A percentile compares a stretch with the other conserved stretches of the same genome.
phyloP scores from a whole-genome alignment of 1,284 basidiomycete genomes.

The Apiotrichum montevideense region DNA sequence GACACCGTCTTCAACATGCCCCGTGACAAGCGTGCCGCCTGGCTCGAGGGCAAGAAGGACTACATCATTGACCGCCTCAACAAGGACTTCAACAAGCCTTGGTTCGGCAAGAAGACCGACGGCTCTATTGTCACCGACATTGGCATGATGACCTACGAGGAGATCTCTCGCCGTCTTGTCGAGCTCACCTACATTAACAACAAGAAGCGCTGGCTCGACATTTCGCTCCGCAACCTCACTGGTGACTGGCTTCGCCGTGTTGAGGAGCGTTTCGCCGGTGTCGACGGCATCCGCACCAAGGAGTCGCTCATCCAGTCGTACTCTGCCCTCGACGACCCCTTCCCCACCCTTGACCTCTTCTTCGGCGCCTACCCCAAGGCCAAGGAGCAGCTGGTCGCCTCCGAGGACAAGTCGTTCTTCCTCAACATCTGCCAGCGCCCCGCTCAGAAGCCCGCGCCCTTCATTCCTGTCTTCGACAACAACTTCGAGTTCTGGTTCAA shows the following conservation, averaged over 20 bases:
- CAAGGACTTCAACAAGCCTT: conserved; percentile 91
- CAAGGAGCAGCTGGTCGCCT: conserved; percentile 77
- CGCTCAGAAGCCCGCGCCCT: conserved; percentile 96
- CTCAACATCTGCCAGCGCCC: conserved; percentile 88
- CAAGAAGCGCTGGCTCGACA: conserved; percentile 88
- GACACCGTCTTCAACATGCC: conserved; percentile 90
- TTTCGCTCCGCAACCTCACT: conserved; percentile 86
- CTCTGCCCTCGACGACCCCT: conserved; percentile 73
- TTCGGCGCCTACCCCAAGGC: conserved; percentile 78
- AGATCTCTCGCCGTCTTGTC: conserved; percentile 84
- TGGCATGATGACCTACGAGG: conserved; percentile 97
- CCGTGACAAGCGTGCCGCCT: conserved; percentile 85
- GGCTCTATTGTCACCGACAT: conserved; percentile 76
- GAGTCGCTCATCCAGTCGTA: conserved; percentile 87
- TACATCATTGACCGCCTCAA: conserved; percentile 91
- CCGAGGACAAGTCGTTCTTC: conserved; percentile 94
- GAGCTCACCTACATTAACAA: conserved; percentile 88
- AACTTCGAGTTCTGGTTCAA: conserved; percentile 98
- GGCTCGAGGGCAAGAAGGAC: conserved; percentile 79
- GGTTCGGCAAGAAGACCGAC: conserved; percentile 94
- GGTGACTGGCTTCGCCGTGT: conserved; percentile 95
- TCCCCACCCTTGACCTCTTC: conserved; percentile 71
- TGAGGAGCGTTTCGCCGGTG: conserved; percentile 95
- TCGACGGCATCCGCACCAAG: conserved; percentile 68
- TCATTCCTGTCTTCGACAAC: conserved; percentile 93